These are phyloP conservation scores for Candida railenensis DNA, from an alignment of 805 yeast species.

Conservation along the genomic window DNA sequence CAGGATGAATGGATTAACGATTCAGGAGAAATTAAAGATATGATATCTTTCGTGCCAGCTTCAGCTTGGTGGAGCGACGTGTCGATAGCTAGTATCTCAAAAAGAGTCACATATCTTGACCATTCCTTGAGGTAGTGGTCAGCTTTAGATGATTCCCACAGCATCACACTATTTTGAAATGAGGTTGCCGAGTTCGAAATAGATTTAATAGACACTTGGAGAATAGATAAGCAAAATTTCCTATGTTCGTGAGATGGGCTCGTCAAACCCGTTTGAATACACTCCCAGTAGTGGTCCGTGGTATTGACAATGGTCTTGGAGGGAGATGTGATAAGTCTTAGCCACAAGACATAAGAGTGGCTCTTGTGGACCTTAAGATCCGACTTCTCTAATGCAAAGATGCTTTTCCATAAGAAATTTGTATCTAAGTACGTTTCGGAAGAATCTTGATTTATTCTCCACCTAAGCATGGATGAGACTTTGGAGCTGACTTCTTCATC, in stretches of 20 bases:
- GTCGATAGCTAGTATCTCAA: conserved; percentile 80
- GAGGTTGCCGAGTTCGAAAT: conserved; percentile 26
- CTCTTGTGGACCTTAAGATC: conserved; percentile 22
- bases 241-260: conserved; percentile 62
- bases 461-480: conserved; percentile 46
- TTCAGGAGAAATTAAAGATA: conserved; percentile 46
- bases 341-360: conserved; percentile 53
- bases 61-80: conserved; percentile 83
- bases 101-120: conserved; percentile 71
- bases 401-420: conserved; percentile 44
- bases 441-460: conserved; percentile 46
- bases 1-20: conserved; percentile 64
- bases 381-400: conserved; percentile 36
- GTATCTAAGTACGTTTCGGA: conserved; percentile 13
- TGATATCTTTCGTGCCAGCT: conserved; percentile 68
- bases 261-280: conserved; percentile 55
- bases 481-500: conserved; percentile 35
- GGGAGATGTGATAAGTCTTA: conserved; percentile 41
- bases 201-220: conserved; percentile 58
- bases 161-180: conserved; percentile 33
- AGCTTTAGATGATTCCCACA: conserved; percentile 38
- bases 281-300: conserved; percentile 45
- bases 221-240: conserved; percentile 64
- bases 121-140: conserved; percentile 50
- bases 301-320: conserved; percentile 13